Conservation (phyloP, 1,284 basidiomycete species). For the Albatrellus sp. region DNA sequence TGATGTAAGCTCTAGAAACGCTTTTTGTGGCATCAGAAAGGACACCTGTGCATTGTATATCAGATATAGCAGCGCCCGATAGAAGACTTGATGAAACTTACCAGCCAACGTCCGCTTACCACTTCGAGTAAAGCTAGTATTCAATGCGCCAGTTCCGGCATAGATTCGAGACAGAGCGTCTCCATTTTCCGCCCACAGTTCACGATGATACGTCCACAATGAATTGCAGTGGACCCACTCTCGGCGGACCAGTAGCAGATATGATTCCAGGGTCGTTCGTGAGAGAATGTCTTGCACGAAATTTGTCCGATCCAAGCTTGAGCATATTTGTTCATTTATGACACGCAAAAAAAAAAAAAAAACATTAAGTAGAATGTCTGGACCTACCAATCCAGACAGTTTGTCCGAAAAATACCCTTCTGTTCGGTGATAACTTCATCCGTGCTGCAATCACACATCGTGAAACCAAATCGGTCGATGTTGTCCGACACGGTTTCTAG, state of each 20-base stretch:
- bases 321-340: constrained; percentile 4
- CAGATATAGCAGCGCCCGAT: not conserved
- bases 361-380: not conserved
- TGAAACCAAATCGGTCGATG: constrained; percentile 79
- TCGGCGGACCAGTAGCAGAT: constrained; percentile 52
- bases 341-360: not conserved
- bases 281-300: constrained; percentile 92
- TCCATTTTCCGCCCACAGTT: constrained; percentile 95
- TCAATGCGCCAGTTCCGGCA: constrained; percentile 93
- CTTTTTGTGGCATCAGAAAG: constrained; percentile 96
- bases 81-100: constrained; percentile 17
- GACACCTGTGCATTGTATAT: constrained; percentile 41
- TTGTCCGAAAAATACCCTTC: constrained; percentile 84
- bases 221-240: constrained; percentile 63
- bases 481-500: constrained; percentile 50
- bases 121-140: constrained; percentile 89
- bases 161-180: constrained; percentile 87
- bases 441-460: constrained; percentile 56
- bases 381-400: constrained; percentile 88
- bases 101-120: constrained; percentile 89
- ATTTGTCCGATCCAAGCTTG: constrained; percentile 93
- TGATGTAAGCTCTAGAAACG: constrained; percentile 90
- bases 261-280: constrained; percentile 63
- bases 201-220: constrained; percentile 81
- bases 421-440: constrained; percentile 73